Percentiles rank a stretch among this genome's conserved stretches.
These are phyloP conservation scores for Brasenia schreberi DNA, from an alignment of 164 flowering plant species.

Conservation along the genomic window DNA sequence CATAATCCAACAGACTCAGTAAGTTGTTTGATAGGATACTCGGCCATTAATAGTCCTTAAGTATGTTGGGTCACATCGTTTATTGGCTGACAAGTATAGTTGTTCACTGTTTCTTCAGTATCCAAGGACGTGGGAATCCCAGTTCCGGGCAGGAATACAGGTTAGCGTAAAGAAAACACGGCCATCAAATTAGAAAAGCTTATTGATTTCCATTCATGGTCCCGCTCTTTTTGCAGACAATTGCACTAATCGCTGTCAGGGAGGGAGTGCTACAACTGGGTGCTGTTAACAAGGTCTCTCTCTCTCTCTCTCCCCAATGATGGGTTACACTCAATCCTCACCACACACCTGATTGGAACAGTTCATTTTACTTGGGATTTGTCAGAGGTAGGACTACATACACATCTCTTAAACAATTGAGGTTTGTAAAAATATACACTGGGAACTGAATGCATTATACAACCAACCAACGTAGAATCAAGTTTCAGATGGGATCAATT, in stretches of 20 bases:
- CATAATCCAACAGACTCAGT: conserved; percentile 82
- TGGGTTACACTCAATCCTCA: too few species aligned
- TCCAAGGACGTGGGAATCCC: conserved; percentile 92
- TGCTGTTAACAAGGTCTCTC: conserved; percentile 53
- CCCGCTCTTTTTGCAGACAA: conserved; percentile 44
- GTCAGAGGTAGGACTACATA: too few species aligned
- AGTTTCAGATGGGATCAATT: too few species aligned
- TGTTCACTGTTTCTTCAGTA: not conserved
- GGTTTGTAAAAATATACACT: too few species aligned
- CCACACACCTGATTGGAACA: too few species aligned
- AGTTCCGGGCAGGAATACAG: conserved; percentile 92
- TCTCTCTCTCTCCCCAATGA: not conserved
- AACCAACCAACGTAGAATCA: too few species aligned
- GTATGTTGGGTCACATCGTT: too few species aligned
- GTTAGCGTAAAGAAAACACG: conserved; percentile 17
- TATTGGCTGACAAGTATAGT: too few species aligned
- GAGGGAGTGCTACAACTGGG: conserved; percentile 89
- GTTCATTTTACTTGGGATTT: too few species aligned
- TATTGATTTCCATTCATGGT: not conserved
- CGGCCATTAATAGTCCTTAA: too few species aligned
- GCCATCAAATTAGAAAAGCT: not conserved
- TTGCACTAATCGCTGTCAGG: conserved; percentile 84
- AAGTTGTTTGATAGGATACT: conserved; percentile 8
- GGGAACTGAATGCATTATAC: too few species aligned
- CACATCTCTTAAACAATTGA: too few species aligned